These are phyloP conservation scores for Dactylonectria estremocensis DNA, from an alignment of 2,329 filamentous ascomycete species.

Conservation along the genomic window DNA sequence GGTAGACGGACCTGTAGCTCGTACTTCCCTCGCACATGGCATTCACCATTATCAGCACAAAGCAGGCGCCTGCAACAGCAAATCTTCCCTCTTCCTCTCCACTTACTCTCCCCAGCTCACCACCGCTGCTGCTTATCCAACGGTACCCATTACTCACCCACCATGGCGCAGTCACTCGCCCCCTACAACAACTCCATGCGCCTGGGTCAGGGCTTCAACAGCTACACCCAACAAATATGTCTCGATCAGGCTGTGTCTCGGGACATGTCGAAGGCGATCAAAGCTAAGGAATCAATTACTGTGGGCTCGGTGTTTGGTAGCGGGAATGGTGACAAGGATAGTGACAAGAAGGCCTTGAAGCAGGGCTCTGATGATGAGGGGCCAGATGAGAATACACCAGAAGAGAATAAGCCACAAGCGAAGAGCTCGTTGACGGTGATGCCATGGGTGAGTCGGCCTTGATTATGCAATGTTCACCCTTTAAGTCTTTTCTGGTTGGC, in stretches of 20 bases:
- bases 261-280: not conserved
- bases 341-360: not conserved
- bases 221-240: conserved; percentile 22
- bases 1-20: too few relatives aligned
- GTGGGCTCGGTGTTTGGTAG: not conserved
- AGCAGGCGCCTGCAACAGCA: too few relatives aligned
- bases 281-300: not conserved
- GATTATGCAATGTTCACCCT: not conserved
- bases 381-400: not conserved
- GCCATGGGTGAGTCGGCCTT: too few relatives aligned
- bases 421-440: too few relatives aligned
- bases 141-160: not conserved
- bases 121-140: too few relatives aligned
- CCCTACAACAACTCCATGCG: conserved; percentile 22
- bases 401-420: too few relatives aligned
- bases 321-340: not conserved
- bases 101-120: too few relatives aligned
- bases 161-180: conserved; percentile 4
- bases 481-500: not conserved
- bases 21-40: too few relatives aligned
- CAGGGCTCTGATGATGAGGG: not conserved
- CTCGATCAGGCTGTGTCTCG: conserved; percentile 5
- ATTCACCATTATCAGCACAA: too few relatives aligned
- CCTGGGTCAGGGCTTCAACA: conserved; percentile 34
- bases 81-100: too few relatives aligned